Base-by-base conservation (phyloP, 176 grass and related monocot species). In the Bothriochloa decipiens region DNA sequence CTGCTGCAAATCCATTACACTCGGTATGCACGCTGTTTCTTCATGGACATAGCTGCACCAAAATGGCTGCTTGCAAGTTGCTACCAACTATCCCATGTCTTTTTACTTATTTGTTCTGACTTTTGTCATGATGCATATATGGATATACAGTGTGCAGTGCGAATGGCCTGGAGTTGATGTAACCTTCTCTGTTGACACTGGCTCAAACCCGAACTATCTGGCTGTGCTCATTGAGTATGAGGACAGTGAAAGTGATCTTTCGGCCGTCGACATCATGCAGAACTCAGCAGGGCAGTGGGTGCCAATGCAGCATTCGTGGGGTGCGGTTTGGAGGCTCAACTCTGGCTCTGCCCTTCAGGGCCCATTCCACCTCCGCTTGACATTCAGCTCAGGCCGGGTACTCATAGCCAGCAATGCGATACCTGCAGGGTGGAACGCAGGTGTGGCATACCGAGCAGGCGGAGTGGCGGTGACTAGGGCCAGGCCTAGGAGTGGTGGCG, bases 181-280 rank as follows among this genome's bases (percentile, higher is more conserved):
- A 25, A 87, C 90, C 13, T 97, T 97, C 77, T 72, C 81, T 12
- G 92, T 97, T n/a, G 92, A 97, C 73, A 37, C 88, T 0, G 90
- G 95, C 40, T 97, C 95, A 0, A 97, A 94, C 83, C 92, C 92
- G 0, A 84, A 91, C 86, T 97, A 97, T 86, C 79, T 97, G 3
- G 95, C 92, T 3, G 88, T 97, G 29, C 81, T 94, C 3, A 83
- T 94, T 0, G 90, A 97, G 81, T 97, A 89, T 5, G 88, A 94
- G 68, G 88, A 86, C 45, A 87, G 74, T 0, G 94, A 97, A 26
- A 93, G 90, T 8, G 92, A 94, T 85, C 90, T 97, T 16, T 73
- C 74, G 0, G 80, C 80, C 0, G 92, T 97, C 1, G 90, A 91
- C 63, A 55, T 97, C 20, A 92, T 74, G 71, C 43, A 47, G 71